Evolutionary conservation across 805 yeast species (phyloP), one percentile per base, ranked within the genome.

Genomic region (Starmera dryadoides): DNA sequence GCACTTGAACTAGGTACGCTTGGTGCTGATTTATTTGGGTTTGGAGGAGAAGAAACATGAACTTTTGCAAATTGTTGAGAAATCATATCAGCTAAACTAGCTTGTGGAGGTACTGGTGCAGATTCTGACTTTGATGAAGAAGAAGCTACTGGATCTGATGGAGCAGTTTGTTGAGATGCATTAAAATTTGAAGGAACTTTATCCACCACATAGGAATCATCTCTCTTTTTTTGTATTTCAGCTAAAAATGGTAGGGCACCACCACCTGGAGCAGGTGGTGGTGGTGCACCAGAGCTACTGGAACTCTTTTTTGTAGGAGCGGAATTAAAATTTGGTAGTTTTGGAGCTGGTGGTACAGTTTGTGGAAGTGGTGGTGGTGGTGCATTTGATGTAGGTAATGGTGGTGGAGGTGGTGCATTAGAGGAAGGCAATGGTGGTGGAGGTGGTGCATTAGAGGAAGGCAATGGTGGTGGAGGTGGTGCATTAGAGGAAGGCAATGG

Each of bases 171-270:
- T 18, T 45, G 41, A 5, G 55, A 54, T 12, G 61, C 53, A 10
- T 47, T 40, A 43, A 50, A 44, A 38, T 42, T 36, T n/a, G 45
- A 34, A 12, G 57, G 57, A 10, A 55, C 57, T 3, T 59, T 52
- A 39, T 68, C 77, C n/a, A 77, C 64, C 12, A 74, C 79, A 52
- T 63, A 53, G 1, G 69, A 42, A 17, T 77, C 78, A 44, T 71
- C 66, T 54, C 82, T 63, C 52, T 71, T 74, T 30, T 71, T 67
- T 43, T 76, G 75, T 36, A 78, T 77, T 42, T 77, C 75, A 1
- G 77, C 77, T 36, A 77, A 62, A 48, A 78, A 77, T 6, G 85
- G 83, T 19, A 77, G 53, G 0, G 64, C 70, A 1, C 75, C 76
- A 23, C 59, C 61, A 6, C 56, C 42, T 52, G 47, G 29, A n/a